Percentiles rank a stretch among this genome's conserved stretches.
Evolutionary conservation across 176 grass and related monocot genomes (phyloP).

Genomic region (Phoenix roebelenii): DNA sequence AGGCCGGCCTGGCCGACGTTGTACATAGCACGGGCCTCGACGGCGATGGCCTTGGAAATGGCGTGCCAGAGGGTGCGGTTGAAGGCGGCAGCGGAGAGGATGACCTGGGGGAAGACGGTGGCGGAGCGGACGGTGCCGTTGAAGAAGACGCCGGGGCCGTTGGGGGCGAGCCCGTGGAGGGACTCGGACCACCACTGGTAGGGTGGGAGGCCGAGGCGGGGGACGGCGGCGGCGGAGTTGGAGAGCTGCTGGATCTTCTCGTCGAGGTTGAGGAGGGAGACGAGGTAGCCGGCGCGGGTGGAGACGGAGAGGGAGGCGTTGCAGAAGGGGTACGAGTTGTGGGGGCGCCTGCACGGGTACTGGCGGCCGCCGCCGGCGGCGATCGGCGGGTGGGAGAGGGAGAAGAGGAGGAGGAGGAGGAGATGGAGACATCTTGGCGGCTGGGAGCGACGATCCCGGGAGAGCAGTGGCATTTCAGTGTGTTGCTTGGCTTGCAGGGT

Average conservation of each 20-base stretch:
- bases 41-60: constrained; percentile 41
- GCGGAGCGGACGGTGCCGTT: constrained; percentile 55
- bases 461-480: background rate
- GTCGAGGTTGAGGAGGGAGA: constrained; percentile 73
- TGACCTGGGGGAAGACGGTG: constrained; percentile 71
- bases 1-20: constrained; percentile 76
- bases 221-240: constrained; percentile 56
- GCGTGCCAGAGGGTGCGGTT: constrained; percentile 78
- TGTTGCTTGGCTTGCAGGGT: background rate
- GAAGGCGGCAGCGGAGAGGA: constrained; percentile 72
- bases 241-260: constrained; percentile 93
- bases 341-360: constrained; percentile 26
- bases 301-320: constrained; percentile 48
- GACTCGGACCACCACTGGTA: constrained; percentile 98
- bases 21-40: constrained; percentile 87
- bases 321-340: constrained; percentile 49
- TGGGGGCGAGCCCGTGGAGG: constrained; percentile 75
- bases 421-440: background rate
- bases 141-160: constrained; percentile 73
- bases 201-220: constrained; percentile 65
- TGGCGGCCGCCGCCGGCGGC: background rate
- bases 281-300: constrained; percentile 45
- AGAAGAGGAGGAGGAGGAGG: constrained; percentile 2
- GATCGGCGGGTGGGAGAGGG: background rate
- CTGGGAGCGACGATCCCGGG: too few species aligned